Conservation (phyloP, 2,329 filamentous ascomycete species). For the Aschersonia sp. region DNA sequence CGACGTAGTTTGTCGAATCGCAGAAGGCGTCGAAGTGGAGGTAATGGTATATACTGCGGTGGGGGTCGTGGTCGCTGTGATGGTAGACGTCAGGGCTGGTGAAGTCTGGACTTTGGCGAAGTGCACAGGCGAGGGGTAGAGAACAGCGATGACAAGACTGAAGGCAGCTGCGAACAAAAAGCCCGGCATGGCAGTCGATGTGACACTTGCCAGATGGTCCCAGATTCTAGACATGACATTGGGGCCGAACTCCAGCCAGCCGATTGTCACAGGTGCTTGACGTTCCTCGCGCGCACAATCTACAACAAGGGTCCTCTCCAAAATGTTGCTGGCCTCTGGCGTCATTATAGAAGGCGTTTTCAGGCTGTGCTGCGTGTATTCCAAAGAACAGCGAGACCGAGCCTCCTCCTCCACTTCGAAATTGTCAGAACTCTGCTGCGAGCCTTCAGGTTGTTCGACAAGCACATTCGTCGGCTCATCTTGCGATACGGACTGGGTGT, state of each 20-base stretch:
- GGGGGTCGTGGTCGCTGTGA: conserved; percentile 9
- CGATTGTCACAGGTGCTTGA: neutral
- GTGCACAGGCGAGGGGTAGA: conserved; percentile 13
- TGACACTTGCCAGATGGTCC: conserved; percentile 2
- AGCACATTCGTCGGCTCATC: conserved; percentile 3
- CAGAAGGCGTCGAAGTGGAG: conserved; percentile 3
- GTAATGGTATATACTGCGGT: conserved; percentile 5
- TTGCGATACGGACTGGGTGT: conserved; percentile 8
- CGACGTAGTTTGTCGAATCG: conserved; percentile 3
- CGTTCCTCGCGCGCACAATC: conserved; percentile 2
- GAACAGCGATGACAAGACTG: conserved; percentile 9
- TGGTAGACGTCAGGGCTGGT: conserved; percentile 6
- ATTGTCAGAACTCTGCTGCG: neutral
- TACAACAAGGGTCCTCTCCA: conserved; percentile 7
- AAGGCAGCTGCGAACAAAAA: conserved; percentile 11
- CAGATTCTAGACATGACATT: neutral
- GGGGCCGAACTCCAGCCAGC: neutral
- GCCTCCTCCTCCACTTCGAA: conserved; percentile 23
- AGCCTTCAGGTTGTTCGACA: neutral
- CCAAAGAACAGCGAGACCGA: conserved; percentile 25
- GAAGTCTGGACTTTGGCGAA: neutral
- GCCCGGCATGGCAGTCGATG: conserved; percentile 10
- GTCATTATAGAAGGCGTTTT: conserved; percentile 26
- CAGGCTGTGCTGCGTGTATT: conserved; percentile 34
- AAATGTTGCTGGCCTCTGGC: conserved; percentile 17